A percentile compares a stretch with the other conserved stretches of the same genome.
phyloP scores from a whole-genome alignment of 2,329 filamentous ascomycete genomes.

The Monilinia polystroma region DNA sequence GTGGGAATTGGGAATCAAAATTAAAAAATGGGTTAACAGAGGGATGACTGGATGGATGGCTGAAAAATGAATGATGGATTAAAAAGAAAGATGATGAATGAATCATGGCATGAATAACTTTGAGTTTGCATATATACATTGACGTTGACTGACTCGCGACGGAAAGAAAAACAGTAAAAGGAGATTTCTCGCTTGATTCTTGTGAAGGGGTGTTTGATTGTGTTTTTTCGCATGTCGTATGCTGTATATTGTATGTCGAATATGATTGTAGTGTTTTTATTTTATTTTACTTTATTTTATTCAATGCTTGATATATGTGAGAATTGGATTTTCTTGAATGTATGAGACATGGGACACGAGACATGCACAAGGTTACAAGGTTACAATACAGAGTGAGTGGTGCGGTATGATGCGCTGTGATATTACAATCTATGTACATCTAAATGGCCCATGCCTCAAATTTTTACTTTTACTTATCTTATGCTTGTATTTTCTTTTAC shows the following conservation, averaged over 20 bases:
- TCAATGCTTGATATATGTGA: neutral
- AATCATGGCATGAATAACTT: no score
- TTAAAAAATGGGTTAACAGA: no score
- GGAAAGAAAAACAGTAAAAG: neutral
- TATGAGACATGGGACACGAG: no score
- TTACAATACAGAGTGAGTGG: no score
- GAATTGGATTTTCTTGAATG: neutral
- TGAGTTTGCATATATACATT: no score
- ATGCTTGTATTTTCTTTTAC: neutral
- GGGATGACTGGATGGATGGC: no score
- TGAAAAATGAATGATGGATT: no score
- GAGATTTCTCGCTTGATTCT: neutral
- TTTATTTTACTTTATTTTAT: no score
- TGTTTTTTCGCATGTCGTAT: neutral
- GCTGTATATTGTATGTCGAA: no score
- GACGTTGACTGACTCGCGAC: neutral
- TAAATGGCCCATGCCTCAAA: neutral
- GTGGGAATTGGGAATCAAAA: neutral
- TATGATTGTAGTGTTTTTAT: neutral
- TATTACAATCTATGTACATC: constrained; percentile 13
- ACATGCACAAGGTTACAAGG: no score
- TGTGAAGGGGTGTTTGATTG: neutral
- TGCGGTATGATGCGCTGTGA: neutral
- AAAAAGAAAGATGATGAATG: no score
- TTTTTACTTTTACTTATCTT: neutral